Base-by-base conservation (phyloP, 2,329 filamentous ascomycete genomes). In the Monosporascus sp. region DNA sequence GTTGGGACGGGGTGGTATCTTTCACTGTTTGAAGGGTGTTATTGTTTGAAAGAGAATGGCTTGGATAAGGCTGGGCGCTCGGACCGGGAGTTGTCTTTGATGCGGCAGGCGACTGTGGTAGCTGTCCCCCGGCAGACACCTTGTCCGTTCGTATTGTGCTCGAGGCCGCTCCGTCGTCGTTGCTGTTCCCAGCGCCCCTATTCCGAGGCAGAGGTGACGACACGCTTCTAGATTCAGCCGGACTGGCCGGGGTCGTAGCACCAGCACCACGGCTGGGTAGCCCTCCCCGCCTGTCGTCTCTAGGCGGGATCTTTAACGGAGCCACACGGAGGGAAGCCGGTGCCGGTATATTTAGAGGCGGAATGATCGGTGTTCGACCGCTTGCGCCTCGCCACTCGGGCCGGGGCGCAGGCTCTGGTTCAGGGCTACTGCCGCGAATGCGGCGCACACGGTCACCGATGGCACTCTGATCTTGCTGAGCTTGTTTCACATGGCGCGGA, bases 301-400 rank as follows among this genome's bases (percentile, higher is more conserved):
- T 82, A 43, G 72, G 73, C 17, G 79, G 77, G 52, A 87, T 73
- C 55, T 72, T 78, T 43, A 87, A 69, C n/a, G 83, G 81, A 53
- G 78, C 71, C 15, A 78, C 79, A 54, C 75, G 72, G 43, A 72
- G 73, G 37, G 82, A 81, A 64, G 89, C 86, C 63, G 31, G 31
- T 35, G 31, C 31, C 31, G 31, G 31, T 35, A 35, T 11, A 35
- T 75, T 78, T 38, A 89, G 78, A 3, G 87, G 84, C 45, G 79
- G 77, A 36, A 88, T 79, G 52, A 89, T 76, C 37, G 80, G 75
- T 43, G 78, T 78, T 58, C 88, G 81, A 27, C 88, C 88, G 65
- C 85, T 90, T 38, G 84, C 83, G 18, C 88, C 88, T 62, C 85
- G 86, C 88, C 88, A 91, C 53, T 84, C 77, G 5, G 84, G 82